Base-by-base conservation (phyloP, 257 asterid genomes). In the Nicotiana undulata region DNA sequence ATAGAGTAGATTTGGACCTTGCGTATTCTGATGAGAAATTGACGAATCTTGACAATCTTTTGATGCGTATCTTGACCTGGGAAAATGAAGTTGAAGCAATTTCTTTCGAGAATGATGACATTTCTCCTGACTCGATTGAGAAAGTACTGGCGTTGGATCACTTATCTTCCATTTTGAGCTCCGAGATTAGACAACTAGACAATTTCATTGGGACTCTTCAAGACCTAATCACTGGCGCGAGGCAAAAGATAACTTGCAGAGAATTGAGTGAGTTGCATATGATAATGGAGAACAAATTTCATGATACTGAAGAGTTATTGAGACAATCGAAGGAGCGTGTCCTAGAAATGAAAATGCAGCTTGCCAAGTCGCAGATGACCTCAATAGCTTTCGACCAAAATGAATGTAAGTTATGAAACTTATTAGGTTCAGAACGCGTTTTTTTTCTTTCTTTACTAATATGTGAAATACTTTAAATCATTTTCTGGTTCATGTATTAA, bases 351-450 rank as follows among this genome's bases (percentile, higher is more conserved):
- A 91, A 91, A 86, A 91, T 92, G 80, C 93, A 90, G 79, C 84
- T 93, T 72, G 90, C 94, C 63, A 95, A 92, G 90, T 86, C 92
- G 91, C 96, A 91, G 93, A 86, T 93, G 91, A 85, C 90, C 81
- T 95, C 99, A 9, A 81, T 89, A 67, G 80, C 87, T 24, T 90
- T 86, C 55, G 88, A 85, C 85, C 91, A 89, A 78, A 87, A 90
- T 75, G 95, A 89, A 82, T 88, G 98, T 90, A 85, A 85, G 93
- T 86, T 24, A 52, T 49, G n/a, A n/a, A 80, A 34, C 67, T 60
- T 67, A 74, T 60, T 61, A 74, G 26, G 18, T 70, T 26, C 37
- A 76, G 28, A 2, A 29, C 16, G 0, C 8, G 4, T 52, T 24
- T 28, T 24, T 28, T 51, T 10, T 64, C 9, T 76, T 29, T 31